These are phyloP conservation scores for Penicillium arizonense DNA, from an alignment of 495 filamentous ascomycete genomes.

Conservation along the genomic window DNA sequence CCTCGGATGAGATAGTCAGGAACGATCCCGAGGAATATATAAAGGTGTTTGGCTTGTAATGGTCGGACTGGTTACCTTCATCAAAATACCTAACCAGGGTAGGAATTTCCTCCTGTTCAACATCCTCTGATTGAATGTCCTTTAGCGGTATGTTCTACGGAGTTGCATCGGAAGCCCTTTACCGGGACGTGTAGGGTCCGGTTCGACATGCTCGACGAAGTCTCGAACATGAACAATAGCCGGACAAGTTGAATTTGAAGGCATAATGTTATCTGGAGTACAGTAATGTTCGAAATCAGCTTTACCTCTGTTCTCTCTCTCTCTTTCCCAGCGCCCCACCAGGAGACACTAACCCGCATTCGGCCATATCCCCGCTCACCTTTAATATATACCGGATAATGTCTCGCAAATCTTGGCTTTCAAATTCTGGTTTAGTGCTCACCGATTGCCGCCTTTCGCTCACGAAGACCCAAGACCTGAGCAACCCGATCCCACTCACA, in stretches of 20 bases:
- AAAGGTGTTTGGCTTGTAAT: conserved; percentile 1
- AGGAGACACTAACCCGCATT: too few relatives aligned
- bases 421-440: too few relatives aligned
- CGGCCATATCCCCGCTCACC: too few relatives aligned
- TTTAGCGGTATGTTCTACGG: conserved; percentile 6
- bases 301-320: too few relatives aligned
- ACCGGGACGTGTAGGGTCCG: conserved; percentile 9
- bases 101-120: conserved; percentile 5
- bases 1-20: conserved; percentile 1
- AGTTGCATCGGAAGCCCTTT: conserved; percentile 13
- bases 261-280: conserved; percentile 1
- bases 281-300: too few relatives aligned
- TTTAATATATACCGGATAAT: too few relatives aligned
- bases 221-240: conserved; percentile 9
- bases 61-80: conserved; percentile 1
- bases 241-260: conserved; percentile 2
- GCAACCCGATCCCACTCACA: too few relatives aligned
- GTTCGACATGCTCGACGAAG: conserved; percentile 12
- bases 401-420: too few relatives aligned
- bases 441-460: too few relatives aligned
- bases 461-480: too few relatives aligned
- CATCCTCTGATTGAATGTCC: conserved; percentile 7
- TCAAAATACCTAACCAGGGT: conserved; percentile 6
- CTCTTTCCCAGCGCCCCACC: too few relatives aligned
- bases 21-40: conserved; percentile 7